Evolutionary conservation across 1,284 basidiomycete genomes (phyloP), one percentile per base, ranked within the genome.

Genomic region (Polyporus tsugae): DNA sequence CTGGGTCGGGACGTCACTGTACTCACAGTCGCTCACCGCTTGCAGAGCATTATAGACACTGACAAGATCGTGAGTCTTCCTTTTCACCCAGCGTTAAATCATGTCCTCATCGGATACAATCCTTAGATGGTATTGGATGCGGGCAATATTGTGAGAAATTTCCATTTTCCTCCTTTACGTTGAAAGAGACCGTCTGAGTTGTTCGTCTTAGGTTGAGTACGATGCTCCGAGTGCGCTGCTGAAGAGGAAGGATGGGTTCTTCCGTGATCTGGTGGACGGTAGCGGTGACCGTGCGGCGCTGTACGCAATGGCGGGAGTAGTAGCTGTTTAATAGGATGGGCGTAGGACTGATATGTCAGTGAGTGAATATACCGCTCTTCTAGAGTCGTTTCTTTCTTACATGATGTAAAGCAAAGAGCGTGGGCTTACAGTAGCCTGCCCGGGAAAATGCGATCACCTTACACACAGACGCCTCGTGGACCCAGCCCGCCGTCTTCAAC

Each of bases 11-110:
- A 86, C 67, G 85, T 86, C 3, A 91, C 88, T 0, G 76, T 91
- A 2, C 82, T 91, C 59, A 90, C 87, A 15, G 80, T 91, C 39
- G 90, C 90, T 5, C 90, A 91, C 76, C 85, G 90, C 42, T 78
- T 91, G n/a, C 89, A 90, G 73, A 91, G 89, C 2, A 88, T 91
- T 69, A 89, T 90, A 82, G 89, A 90, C 69, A 84, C 87, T 0
- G 81, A 80, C 72, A 80, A 77, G 63, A 79, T 79, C 46, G 75
- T 75, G 70, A 64, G 82, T 71, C 4, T 53, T 33, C 15, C 10
- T 29, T 44, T 38, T 2, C 25, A 6, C 33, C 2, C 17, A 41
- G 3, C 22, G 13, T 36, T 36, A 2, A 19, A 35, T 22, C 22
- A 19, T 36, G 41, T n/a, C 19, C 53, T 57, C 11, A 62, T 19